Conservation (phyloP, 2,329 filamentous ascomycete genomes). For the Pseudogymnoascus sp. region DNA sequence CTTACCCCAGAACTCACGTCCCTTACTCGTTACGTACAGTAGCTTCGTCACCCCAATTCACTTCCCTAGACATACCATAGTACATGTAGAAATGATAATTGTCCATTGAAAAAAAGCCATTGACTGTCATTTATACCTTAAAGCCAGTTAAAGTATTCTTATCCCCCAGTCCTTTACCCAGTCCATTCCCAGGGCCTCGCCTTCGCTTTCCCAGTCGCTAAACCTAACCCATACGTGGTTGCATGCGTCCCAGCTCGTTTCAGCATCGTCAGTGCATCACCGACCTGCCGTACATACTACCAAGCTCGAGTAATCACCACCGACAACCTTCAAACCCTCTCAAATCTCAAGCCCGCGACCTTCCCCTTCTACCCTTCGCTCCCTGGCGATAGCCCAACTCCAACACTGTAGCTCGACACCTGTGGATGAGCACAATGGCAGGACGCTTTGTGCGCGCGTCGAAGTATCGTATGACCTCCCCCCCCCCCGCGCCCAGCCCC, state of each 20-base stretch:
- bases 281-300: not conserved
- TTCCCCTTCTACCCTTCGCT: not conserved
- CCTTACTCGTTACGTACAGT: not conserved
- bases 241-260: not conserved
- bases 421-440: constrained; percentile 41
- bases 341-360: not conserved
- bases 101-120: not conserved
- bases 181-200: not conserved
- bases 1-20: not conserved
- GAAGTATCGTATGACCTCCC: constrained; percentile 54
- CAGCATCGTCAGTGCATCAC: not conserved
- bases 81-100: not conserved
- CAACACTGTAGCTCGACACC: not conserved
- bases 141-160: not conserved
- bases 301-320: not conserved
- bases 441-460: constrained; percentile 65
- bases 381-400: not conserved
- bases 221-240: not conserved
- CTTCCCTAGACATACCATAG: not conserved
- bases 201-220: not conserved
- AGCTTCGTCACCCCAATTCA: not conserved
- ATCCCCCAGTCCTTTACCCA: not conserved
- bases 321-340: not conserved
- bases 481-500: constrained; percentile 16
- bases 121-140: not conserved